Conservation (phyloP, 192 early-diverging fungal species). For the Coemansia sp. region DNA sequence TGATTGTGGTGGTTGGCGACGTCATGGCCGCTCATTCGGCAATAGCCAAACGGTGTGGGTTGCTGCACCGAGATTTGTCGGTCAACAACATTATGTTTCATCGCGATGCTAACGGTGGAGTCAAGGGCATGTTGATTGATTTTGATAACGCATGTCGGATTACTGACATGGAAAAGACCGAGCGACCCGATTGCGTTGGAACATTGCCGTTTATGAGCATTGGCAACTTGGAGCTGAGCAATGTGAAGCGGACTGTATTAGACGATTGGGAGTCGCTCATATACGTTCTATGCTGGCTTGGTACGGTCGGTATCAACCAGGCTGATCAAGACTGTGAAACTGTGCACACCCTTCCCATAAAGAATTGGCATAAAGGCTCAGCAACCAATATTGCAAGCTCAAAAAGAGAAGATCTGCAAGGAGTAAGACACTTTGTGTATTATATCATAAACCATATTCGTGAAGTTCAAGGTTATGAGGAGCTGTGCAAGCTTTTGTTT, state of each 20-base stretch:
- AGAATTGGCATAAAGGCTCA: too few relatives aligned
- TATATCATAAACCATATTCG: too few relatives aligned
- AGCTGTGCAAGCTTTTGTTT: too few relatives aligned
- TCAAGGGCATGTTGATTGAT: slow-evolving; percentile 25
- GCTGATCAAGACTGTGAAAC: not conserved
- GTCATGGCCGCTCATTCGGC: slow-evolving; percentile 6
- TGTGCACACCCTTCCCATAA: not conserved
- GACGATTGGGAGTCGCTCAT: slow-evolving; percentile 8
- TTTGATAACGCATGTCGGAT: slow-evolving; percentile 18
- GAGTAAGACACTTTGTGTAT: too few relatives aligned
- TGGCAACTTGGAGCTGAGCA: not conserved
- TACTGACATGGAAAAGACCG: not conserved
- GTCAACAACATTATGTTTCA: slow-evolving; percentile 24
- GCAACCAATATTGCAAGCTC: not conserved
- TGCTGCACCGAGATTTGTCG: slow-evolving; percentile 31
- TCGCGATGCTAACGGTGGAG: not conserved
- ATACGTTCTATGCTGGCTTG: not conserved
- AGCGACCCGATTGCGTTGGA: not conserved
- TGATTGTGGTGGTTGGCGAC: not conserved
- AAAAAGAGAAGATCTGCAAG: not conserved
- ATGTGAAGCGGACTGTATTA: not conserved
- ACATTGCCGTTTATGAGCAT: slow-evolving; percentile 9
- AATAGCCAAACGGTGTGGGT: not conserved
- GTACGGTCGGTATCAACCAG: not conserved
- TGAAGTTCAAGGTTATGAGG: too few relatives aligned